Evolutionary conservation across 139 green algal species (phyloP), one percentile per base, ranked within the genome.

Genomic region (Chlamydomonas sp.): DNA sequence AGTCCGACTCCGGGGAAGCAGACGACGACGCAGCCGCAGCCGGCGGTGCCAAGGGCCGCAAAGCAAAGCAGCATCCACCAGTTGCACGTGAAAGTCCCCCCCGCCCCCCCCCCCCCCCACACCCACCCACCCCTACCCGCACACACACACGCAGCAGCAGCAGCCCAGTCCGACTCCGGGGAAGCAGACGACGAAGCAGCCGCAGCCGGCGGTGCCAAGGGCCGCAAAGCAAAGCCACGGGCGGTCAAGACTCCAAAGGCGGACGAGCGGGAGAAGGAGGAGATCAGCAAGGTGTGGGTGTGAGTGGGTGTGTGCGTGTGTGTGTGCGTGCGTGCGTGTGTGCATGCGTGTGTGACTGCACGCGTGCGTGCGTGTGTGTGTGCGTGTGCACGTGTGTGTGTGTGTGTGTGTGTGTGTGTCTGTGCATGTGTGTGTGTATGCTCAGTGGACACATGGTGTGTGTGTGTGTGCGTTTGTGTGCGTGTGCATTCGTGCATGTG

Each of bases 71-170:
- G n/a, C n/a, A n/a, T n/a, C n/a, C n/a, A n/a, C n/a, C n/a, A n/a
- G n/a, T n/a, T n/a, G n/a, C n/a, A n/a, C n/a, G n/a, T n/a, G n/a
- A n/a, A n/a, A n/a, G n/a, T n/a, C n/a, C n/a, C n/a, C n/a, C n/a
- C n/a, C n/a, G n/a, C n/a, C n/a, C n/a, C n/a, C n/a, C n/a, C n/a
- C n/a, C n/a, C n/a, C n/a, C n/a, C n/a, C n/a, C n/a, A n/a, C n/a
- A n/a, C n/a, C n/a, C n/a, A n/a, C n/a, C n/a, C n/a, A n/a, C n/a
- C n/a, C n/a, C n/a, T n/a, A n/a, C n/a, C n/a, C n/a, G n/a, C n/a
- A n/a, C n/a, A n/a, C n/a, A n/a, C n/a, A n/a, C n/a, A 28, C 5
- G 63, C 63, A 70, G 63, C 63, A 70, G 61, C 61, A 69, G 61
- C 31, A 69, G 31, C 33, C 24, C 35, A 34, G 36, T 35, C 61